Conservation (phyloP, 352 stramenopile species). For the Phytopythium montanum region DNA sequence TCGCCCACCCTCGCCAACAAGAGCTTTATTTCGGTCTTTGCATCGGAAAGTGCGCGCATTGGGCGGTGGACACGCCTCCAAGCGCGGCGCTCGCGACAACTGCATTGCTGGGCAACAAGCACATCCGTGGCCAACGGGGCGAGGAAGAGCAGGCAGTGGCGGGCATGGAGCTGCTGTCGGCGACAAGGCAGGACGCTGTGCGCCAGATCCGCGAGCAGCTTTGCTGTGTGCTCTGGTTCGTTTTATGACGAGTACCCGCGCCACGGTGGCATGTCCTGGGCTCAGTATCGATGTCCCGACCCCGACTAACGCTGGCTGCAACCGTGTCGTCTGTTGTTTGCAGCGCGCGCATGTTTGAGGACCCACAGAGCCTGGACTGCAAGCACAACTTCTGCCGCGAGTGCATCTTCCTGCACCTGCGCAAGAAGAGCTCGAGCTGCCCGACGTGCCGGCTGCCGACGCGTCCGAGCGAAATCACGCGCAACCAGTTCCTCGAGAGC, state of each 20-base stretch:
- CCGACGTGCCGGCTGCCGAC: slow-evolving; percentile 71
- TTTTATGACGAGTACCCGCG: slow-evolving; percentile 3
- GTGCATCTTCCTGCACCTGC: slow-evolving; percentile 69
- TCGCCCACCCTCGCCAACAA: neutral
- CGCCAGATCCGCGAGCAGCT: slow-evolving; percentile 80
- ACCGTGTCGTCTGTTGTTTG: slow-evolving; percentile 4
- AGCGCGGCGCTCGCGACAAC: neutral
- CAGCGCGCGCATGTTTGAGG: slow-evolving; percentile 69
- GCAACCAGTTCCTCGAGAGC: slow-evolving; percentile 85
- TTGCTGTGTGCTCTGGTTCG: slow-evolving; percentile 70
- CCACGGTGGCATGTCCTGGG: no score
- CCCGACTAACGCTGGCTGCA: neutral
- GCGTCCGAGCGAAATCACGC: slow-evolving; percentile 70
- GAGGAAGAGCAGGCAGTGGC: neutral
- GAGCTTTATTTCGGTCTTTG: neutral
- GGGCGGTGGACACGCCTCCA: slow-evolving; percentile 1
- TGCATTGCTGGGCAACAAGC: neutral
- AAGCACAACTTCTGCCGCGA: slow-evolving; percentile 86
- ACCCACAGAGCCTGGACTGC: slow-evolving; percentile 83
- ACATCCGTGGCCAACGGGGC: neutral
- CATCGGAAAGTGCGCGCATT: slow-evolving; percentile 1
- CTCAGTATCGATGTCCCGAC: neutral
- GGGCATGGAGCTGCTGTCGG: slow-evolving; percentile 58
- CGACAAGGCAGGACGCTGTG: slow-evolving; percentile 47
- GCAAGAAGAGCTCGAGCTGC: slow-evolving; percentile 54